A percentile compares a stretch with the other conserved stretches of the same genome.
These are phyloP conservation scores for Ceratocystis cubensis DNA, from an alignment of 2,329 filamentous ascomycete species.

Conservation along the genomic window DNA sequence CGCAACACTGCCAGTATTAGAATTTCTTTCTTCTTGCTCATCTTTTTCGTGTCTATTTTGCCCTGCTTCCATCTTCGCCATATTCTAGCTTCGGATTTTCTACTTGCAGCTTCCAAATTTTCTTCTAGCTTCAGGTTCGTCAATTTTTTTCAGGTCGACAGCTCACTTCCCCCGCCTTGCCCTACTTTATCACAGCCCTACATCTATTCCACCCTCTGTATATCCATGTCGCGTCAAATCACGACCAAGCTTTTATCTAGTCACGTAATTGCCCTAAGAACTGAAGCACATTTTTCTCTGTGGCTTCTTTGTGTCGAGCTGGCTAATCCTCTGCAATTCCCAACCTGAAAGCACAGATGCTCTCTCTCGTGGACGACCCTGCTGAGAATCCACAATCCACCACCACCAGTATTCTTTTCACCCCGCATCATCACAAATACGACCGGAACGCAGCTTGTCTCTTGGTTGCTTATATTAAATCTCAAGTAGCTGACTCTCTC, in stretches of 20 bases:
- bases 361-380: not conserved
- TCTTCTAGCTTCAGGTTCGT: constrained; percentile 1
- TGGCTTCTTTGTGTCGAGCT: not conserved
- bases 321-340: not conserved
- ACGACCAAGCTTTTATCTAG: too few species aligned
- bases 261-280: too few species aligned
- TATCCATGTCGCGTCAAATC: too few species aligned
- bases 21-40: not conserved
- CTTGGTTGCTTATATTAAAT: not conserved
- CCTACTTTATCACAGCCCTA: not conserved
- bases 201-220: not conserved
- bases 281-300: too few species aligned
- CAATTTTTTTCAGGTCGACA: too few species aligned
- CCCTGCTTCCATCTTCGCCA: not conserved
- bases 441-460: not conserved
- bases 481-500: not conserved
- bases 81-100: not conserved
- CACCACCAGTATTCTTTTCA: not conserved
- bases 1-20: not conserved
- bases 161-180: not conserved
- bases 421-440: constrained; percentile 19
- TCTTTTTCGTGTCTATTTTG: not conserved
- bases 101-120: not conserved
- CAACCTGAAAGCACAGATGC: not conserved
- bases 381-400: not conserved